A percentile compares a stretch with the other conserved stretches of the same genome.
phyloP scores from a whole-genome alignment of 1,284 basidiomycete species.

The Puccinia hordei region DNA sequence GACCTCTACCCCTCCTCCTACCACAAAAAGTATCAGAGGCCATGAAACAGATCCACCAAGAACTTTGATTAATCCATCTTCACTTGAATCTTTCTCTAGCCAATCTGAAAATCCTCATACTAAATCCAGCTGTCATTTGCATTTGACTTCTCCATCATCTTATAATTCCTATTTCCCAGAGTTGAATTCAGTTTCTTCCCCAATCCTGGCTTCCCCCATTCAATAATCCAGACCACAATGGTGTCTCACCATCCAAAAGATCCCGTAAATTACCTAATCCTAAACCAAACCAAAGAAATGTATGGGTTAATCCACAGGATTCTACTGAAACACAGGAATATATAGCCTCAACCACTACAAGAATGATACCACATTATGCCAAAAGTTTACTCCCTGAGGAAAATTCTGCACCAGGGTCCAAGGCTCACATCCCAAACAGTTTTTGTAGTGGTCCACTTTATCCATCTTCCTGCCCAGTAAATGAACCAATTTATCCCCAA shows the following conservation, averaged over 20 bases:
- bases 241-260: conserved; percentile 9
- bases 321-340: not conserved
- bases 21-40: not conserved
- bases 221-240: conserved; percentile 1
- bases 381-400: not conserved
- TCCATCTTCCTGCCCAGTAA: not conserved
- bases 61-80: conserved; percentile 22
- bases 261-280: conserved; percentile 1
- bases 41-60: not conserved
- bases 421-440: no score
- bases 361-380: not conserved
- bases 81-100: conserved; percentile 15
- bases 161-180: conserved; percentile 25
- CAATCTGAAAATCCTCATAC: conserved; percentile 11
- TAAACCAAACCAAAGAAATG: not conserved
- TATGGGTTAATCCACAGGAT: not conserved
- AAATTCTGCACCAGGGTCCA: not conserved
- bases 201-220: conserved; percentile 22
- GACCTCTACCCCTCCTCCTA: conserved; percentile 16
- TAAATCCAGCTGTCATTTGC: not conserved
- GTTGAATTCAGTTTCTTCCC: conserved; percentile 28
- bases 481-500: conserved; percentile 4
- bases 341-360: not conserved
- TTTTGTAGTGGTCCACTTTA: not conserved
- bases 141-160: not conserved